phyloP scores from a whole-genome alignment of 2,329 filamentous ascomycete genomes.

The Fusarium sp. region DNA sequence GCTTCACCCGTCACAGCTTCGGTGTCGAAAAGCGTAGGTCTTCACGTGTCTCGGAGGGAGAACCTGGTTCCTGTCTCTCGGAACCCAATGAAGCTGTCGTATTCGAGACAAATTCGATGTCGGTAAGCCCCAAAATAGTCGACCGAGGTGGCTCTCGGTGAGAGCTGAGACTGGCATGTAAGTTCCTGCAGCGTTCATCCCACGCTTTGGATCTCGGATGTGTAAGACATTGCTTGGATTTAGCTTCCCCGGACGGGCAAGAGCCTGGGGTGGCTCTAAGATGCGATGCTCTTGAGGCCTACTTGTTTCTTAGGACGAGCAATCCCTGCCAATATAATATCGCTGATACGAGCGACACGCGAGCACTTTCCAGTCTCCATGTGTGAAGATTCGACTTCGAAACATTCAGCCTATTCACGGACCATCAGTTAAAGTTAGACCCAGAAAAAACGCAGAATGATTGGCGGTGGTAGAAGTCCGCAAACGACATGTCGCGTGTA shows the following conservation, averaged over 20 bases:
- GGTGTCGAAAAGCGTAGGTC: constrained; percentile 49
- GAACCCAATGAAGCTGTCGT: constrained; percentile 13
- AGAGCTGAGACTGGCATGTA: constrained; percentile 13
- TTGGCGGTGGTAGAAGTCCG: constrained; percentile 8
- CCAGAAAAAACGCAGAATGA: constrained; percentile 2
- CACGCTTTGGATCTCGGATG: constrained; percentile 4
- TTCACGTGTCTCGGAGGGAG: constrained; percentile 44
- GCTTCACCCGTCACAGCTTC: constrained; percentile 33
- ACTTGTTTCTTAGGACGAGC: constrained; percentile 3
- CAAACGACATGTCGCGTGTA: constrained; percentile 35
- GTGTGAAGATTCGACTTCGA: constrained; percentile 20
- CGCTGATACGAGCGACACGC: constrained; percentile 31
- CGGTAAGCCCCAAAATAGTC: constrained; percentile 23
- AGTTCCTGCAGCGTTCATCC: constrained; percentile 24
- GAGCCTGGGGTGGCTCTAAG: not conserved
- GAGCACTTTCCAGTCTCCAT: constrained; percentile 36
- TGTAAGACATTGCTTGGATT: not conserved
- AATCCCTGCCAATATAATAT: constrained; percentile 26
- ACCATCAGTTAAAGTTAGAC: constrained; percentile 25
- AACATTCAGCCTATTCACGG: constrained; percentile 32
- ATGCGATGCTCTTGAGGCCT: constrained; percentile 11
- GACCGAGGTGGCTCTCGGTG: constrained; percentile 39
- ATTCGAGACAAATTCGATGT: constrained; percentile 27
- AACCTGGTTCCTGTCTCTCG: constrained; percentile 8
- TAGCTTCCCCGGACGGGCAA: constrained; percentile 20